Conservation (phyloP, 768 basidiomycete species). For the Tricholoma terreum region DNA sequence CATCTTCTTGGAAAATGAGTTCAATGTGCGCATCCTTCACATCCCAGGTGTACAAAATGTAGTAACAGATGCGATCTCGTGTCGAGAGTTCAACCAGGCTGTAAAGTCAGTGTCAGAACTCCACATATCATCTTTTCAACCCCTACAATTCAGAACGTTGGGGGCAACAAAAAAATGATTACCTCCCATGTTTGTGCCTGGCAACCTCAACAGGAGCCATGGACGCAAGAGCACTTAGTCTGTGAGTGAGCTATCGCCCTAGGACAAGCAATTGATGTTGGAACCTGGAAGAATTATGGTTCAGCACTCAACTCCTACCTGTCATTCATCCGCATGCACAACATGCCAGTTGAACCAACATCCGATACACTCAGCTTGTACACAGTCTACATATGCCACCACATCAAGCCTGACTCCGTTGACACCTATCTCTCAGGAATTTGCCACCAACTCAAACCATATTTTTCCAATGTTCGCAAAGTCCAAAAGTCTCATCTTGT, state of each 20-base stretch:
- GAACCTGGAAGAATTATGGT: constrained; percentile 20
- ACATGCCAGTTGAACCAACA: too few species aligned
- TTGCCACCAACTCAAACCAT: too few species aligned
- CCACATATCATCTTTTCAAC: constrained; percentile 6
- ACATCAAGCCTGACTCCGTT: constrained; percentile 26
- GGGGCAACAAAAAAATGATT: constrained; percentile 17
- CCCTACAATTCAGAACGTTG: constrained; percentile 23
- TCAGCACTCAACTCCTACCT: constrained; percentile 26
- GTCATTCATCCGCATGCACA: constrained; percentile 22
- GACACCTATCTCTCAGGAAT: constrained; percentile 29
- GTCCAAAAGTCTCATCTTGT: constrained; percentile 24
- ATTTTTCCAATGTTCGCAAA: constrained; percentile 18
- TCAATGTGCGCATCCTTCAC: constrained; percentile 14
- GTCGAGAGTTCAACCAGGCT: constrained; percentile 3
- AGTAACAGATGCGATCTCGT: constrained; percentile 20
- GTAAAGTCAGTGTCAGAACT: not conserved
- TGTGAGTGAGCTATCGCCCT: too few species aligned
- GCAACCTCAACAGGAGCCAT: constrained; percentile 31
- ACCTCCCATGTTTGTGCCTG: too few species aligned
- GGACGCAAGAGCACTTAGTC: constrained; percentile 31
- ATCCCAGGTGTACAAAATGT: too few species aligned
- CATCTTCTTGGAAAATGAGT: constrained; percentile 2
- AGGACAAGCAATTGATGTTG: too few species aligned
- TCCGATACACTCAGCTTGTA: too few species aligned
- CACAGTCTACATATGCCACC: too few species aligned